These are phyloP conservation scores for Amanita rimosa DNA, from an alignment of 768 basidiomycete genomes.

Conservation along the genomic window DNA sequence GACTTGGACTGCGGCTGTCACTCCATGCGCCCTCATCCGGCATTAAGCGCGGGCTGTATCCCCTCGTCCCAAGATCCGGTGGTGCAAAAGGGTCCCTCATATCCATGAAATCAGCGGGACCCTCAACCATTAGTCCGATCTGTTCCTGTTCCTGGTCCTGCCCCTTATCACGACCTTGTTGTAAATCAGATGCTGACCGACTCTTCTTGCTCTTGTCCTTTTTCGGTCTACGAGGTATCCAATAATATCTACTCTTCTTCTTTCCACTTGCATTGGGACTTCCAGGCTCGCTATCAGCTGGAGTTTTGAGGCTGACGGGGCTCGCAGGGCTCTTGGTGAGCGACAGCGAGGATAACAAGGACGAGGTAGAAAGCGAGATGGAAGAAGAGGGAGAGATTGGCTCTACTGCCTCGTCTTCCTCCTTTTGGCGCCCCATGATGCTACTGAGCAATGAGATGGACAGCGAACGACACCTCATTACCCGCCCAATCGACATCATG, in stretches of 20 bases:
- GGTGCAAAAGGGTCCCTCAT: slow-evolving; percentile 22
- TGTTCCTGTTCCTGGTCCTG: background rate
- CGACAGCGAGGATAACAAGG: background rate
- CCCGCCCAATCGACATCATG: background rate
- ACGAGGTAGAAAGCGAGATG: background rate
- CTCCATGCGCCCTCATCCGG: too few species aligned
- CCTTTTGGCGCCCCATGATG: background rate
- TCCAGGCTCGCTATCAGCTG: background rate
- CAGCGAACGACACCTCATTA: slow-evolving; percentile 1
- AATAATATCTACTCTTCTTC: background rate
- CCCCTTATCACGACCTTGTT: background rate
- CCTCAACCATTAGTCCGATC: background rate
- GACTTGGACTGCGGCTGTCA: background rate
- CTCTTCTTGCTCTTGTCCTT: background rate
- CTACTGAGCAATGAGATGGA: background rate
- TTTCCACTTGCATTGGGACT: background rate
- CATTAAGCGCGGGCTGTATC: too few species aligned
- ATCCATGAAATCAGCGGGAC: slow-evolving; percentile 18
- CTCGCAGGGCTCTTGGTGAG: background rate
- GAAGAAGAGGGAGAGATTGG: background rate
- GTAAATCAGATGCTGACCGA: background rate
- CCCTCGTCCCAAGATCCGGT: slow-evolving; percentile 8
- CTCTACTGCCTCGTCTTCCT: background rate
- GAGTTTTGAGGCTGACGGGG: background rate
- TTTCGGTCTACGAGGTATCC: background rate